Evolutionary conservation across 495 filamentous ascomycete genomes (phyloP).

Genomic region (Amorphotheca resinae): DNA sequence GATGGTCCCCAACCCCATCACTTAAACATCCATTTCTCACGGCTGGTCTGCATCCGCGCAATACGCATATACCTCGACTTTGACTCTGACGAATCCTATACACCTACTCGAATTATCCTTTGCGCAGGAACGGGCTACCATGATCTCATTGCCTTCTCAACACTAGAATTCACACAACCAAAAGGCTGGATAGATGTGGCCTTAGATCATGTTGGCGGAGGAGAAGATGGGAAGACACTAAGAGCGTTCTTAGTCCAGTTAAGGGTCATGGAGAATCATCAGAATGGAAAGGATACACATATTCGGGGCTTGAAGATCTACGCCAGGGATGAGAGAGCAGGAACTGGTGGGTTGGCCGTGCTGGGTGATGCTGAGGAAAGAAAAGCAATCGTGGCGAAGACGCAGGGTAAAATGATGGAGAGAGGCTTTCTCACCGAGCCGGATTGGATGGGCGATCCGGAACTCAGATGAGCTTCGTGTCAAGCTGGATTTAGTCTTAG

Average conservation of each 20-base stretch:
- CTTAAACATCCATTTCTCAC: conserved; percentile 92
- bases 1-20: conserved; percentile 92
- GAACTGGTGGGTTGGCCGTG: conserved; percentile 4
- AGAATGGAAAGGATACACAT: conserved; percentile 98
- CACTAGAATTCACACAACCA: conserved; percentile 65
- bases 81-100: conserved; percentile 86
- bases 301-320: conserved; percentile 88
- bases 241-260: conserved; percentile 81
- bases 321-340: conserved; percentile 45
- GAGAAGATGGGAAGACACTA: conserved; percentile 53
- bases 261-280: conserved; percentile 84
- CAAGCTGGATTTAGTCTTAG: background rate
- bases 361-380: conserved; percentile 4
- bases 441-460: conserved; percentile 49
- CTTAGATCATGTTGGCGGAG: conserved; percentile 53
- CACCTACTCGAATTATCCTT: conserved; percentile 84
- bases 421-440: conserved; percentile 31
- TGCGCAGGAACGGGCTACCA: conserved; percentile 77
- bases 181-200: conserved; percentile 83
- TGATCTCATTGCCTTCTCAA: conserved; percentile 71
- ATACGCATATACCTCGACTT: conserved; percentile 87
- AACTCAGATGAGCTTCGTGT: conserved; percentile 31
- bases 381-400: conserved; percentile 6
- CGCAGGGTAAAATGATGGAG: conserved; percentile 18
- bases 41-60: conserved; percentile 70